Base-by-base conservation (phyloP, 1,284 basidiomycete genomes). In the Xanthoconium separans region DNA sequence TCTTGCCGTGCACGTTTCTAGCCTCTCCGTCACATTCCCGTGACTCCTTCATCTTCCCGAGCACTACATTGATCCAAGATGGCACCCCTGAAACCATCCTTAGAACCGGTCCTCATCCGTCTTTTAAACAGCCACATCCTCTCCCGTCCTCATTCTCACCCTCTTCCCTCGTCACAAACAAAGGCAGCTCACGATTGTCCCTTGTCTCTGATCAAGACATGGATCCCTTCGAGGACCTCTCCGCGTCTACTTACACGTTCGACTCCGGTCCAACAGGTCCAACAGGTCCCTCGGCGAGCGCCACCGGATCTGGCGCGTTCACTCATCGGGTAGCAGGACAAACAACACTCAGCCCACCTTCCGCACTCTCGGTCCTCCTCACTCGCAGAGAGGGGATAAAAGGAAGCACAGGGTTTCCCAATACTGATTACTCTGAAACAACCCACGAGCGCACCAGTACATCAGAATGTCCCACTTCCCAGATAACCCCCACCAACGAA, bases 41-140 rank as follows among this genome's bases (percentile, higher is more conserved):
- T 60, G 65, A 76, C 56, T 65, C 69, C 1, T 75, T 78, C 68
- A 74, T 76, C 59, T 73, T 76, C 54, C 75, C 76, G 44, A 58
- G 48, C 33, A 52, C 42, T 58, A 42, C 59, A 0, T 22, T 22
- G 22, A 62, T 61, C 48, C 65, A 62, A 57, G 65, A 65, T 64
- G 59, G 65, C n/a, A 53, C 59, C 47, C 61, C 55, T 22, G 66
- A 65, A 54, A 54, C 65, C 51, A 68, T 56, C 36, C 52, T 66
- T 33, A 65, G 64, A 34, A 41, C 51, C 53, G 31, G 41, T 29
- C 52, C 48, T 22, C 63, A 53, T 39, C 50, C 48, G 20, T 55
- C 49, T 46, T 44, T 68, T 58, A 65, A 65, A 45, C 34, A 55
- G 49, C 10, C 40, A 6, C 53, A 56, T 33, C 53, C 49, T 2